phyloP scores from a whole-genome alignment of 1,284 basidiomycete genomes.

The Puccinia sorghi region DNA sequence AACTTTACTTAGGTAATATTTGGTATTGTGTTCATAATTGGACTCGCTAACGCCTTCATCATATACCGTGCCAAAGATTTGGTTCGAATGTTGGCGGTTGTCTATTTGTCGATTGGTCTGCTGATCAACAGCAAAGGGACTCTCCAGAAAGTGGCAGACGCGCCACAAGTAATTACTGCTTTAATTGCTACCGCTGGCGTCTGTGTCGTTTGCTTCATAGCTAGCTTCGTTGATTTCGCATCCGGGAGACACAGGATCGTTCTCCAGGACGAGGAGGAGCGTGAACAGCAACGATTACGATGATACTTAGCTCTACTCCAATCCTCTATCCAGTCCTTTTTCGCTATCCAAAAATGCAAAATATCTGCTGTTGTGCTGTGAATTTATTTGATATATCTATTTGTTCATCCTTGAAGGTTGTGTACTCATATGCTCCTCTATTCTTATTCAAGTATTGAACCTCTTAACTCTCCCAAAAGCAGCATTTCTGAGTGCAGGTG shows the following conservation, averaged over 20 bases:
- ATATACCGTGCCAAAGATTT: slow-evolving; percentile 25
- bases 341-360: neutral
- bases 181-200: slow-evolving; percentile 27
- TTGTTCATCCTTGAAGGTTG: neutral
- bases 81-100: slow-evolving; percentile 35
- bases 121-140: slow-evolving; percentile 20
- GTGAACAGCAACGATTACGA: slow-evolving; percentile 13
- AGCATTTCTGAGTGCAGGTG: too few relatives aligned
- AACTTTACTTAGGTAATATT: slow-evolving; percentile 34
- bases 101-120: slow-evolving; percentile 35
- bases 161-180: slow-evolving; percentile 30
- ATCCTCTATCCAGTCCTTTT: neutral
- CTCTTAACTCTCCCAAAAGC: neutral
- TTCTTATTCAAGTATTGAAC: neutral
- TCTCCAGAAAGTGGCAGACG: slow-evolving; percentile 39
- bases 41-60: slow-evolving; percentile 25
- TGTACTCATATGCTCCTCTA: neutral
- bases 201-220: slow-evolving; percentile 36
- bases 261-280: slow-evolving; percentile 27
- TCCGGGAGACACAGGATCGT: slow-evolving; percentile 19
- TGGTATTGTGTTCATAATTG: slow-evolving; percentile 29
- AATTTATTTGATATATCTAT: neutral
- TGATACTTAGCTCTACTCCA: neutral
- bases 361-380: slow-evolving; percentile 1
- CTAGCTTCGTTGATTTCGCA: slow-evolving; percentile 37